These are phyloP conservation scores for Candida pseudoglaebosa DNA, from an alignment of 805 yeast species.

Conservation along the genomic window DNA sequence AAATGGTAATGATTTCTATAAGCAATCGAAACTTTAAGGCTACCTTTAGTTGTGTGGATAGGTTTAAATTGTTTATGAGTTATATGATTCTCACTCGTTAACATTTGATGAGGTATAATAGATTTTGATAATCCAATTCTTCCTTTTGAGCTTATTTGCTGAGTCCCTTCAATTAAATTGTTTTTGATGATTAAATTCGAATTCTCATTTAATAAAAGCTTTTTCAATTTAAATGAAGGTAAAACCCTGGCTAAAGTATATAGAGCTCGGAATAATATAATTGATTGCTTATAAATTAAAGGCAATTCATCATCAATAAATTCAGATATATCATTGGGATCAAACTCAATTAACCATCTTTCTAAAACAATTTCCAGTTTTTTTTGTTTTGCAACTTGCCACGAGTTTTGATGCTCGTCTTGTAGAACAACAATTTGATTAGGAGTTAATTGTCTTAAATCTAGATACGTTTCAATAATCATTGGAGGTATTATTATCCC, in stretches of 20 bases:
- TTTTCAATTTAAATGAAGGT: constrained; percentile 64
- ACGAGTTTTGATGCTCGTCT: constrained; percentile 50
- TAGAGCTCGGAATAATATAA: constrained; percentile 68
- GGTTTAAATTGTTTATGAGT: constrained; percentile 64
- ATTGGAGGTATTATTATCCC: constrained; percentile 60
- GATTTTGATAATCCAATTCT: constrained; percentile 79
- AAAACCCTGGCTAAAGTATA: constrained; percentile 62
- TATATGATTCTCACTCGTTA: constrained; percentile 44
- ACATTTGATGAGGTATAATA: constrained; percentile 43
- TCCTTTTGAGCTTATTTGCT: constrained; percentile 76
- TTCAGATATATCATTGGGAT: constrained; percentile 37
- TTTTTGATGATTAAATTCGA: constrained; percentile 46
- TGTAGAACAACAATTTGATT: constrained; percentile 57
- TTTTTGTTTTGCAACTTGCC: constrained; percentile 51
- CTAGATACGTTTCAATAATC: constrained; percentile 79
- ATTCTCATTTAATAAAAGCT: constrained; percentile 19
- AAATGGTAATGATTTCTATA: constrained; percentile 73
- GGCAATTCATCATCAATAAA: constrained; percentile 53
- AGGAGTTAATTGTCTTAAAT: constrained; percentile 52
- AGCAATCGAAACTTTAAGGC: constrained; percentile 69
- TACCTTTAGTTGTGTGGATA: constrained; percentile 71
- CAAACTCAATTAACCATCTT: constrained; percentile 88
- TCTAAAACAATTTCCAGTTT: constrained; percentile 88
- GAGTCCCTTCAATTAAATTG: constrained; percentile 69
- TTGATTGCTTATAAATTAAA: constrained; percentile 66